Conservation (phyloP, 2,329 filamentous ascomycete species). For the Phoma herbarum region DNA sequence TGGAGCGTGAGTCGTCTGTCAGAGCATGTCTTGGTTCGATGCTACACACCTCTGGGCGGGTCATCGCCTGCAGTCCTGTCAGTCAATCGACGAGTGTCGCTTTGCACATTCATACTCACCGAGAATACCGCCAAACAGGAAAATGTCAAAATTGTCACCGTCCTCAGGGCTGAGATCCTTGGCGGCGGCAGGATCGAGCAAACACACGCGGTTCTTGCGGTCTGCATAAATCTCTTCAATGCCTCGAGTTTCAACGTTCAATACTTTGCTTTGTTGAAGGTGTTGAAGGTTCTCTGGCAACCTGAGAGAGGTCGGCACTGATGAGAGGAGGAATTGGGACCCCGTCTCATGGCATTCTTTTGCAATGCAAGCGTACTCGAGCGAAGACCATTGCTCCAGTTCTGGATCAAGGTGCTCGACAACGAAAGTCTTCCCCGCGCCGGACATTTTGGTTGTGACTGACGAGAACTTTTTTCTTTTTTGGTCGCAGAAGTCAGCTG, state of each 20-base stretch:
- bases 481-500: slow-evolving; percentile 9
- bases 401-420: slow-evolving; percentile 97
- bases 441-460: slow-evolving; percentile 36
- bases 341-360: slow-evolving; percentile 75
- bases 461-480: slow-evolving; percentile 25
- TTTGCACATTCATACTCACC: slow-evolving; percentile 62
- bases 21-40: slow-evolving; percentile 4
- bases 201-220: slow-evolving; percentile 79
- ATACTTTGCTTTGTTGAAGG: slow-evolving; percentile 67
- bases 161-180: slow-evolving; percentile 86
- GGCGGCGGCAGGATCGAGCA: slow-evolving; percentile 85
- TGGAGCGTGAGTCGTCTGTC: slow-evolving; percentile 32
- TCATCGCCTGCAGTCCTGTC: slow-evolving; percentile 75
- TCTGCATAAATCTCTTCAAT: slow-evolving; percentile 83
- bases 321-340: slow-evolving; percentile 81
- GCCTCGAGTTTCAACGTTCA: slow-evolving; percentile 76
- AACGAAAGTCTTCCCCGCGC: slow-evolving; percentile 76
- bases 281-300: slow-evolving; percentile 67
- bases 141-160: slow-evolving; percentile 83
- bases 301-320: slow-evolving; percentile 73
- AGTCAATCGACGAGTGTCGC: slow-evolving; percentile 26
- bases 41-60: slow-evolving; percentile 79
- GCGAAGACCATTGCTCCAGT: slow-evolving; percentile 89
- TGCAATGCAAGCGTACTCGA: slow-evolving; percentile 91
- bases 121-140: slow-evolving; percentile 94